Evolutionary conservation across 805 yeast genomes (phyloP).

Genomic region (Kuraishia capsulata): DNA sequence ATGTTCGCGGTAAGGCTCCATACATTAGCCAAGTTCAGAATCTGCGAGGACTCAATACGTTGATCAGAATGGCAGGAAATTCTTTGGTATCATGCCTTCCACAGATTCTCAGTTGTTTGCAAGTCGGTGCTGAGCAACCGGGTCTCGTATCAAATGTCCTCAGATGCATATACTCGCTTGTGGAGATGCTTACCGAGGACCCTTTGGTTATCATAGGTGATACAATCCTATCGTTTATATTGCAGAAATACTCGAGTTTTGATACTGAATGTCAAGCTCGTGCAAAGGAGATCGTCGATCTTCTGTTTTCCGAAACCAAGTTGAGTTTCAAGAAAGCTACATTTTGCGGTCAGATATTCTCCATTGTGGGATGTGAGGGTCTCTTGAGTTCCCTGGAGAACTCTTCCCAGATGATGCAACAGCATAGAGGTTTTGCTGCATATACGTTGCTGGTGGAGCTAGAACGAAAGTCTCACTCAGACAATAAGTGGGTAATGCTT

Average conservation of each 20-base stretch:
- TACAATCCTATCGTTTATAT: conserved; percentile 60
- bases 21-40: conserved; percentile 64
- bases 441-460: conserved; percentile 38
- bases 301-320: conserved; percentile 20
- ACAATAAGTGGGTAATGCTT: conserved; percentile 60
- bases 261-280: conserved; percentile 35
- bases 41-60: conserved; percentile 61
- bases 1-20: conserved; percentile 61
- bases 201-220: conserved; percentile 63
- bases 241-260: conserved; percentile 57
- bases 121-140: conserved; percentile 59
- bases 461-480: conserved; percentile 46
- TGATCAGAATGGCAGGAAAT: conserved; percentile 44
- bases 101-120: conserved; percentile 80
- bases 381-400: conserved; percentile 14
- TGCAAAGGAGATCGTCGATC: conserved; percentile 42
- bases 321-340: conserved; percentile 23
- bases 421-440: neutral
- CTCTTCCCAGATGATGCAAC: conserved; percentile 2
- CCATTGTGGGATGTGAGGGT: conserved; percentile 36
- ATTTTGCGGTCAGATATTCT: conserved; percentile 43
- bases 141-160: conserved; percentile 56
- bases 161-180: conserved; percentile 57
- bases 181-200: conserved; percentile 43
- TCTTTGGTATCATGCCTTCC: conserved; percentile 65